These are phyloP conservation scores for Alternaria incomplexa DNA, from an alignment of 2,329 filamentous ascomycete genomes.

Conservation along the genomic window DNA sequence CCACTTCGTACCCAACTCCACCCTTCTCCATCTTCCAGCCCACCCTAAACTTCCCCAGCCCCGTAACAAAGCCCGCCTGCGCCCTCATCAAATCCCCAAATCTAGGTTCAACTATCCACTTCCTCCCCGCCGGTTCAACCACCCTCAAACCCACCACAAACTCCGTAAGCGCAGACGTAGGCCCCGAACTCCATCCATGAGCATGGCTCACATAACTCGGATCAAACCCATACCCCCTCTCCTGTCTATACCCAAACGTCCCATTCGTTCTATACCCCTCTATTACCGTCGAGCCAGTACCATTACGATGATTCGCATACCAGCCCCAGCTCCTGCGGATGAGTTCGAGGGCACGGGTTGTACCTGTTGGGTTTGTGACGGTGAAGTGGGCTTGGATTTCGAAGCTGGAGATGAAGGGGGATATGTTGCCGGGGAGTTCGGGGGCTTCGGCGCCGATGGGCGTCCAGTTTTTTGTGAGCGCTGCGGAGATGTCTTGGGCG, in stretches of 20 bases:
- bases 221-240: slow-evolving; percentile 42
- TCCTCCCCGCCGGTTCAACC: slow-evolving; percentile 13
- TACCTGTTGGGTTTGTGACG: slow-evolving; percentile 19
- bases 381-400: slow-evolving; percentile 46
- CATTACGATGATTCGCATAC: slow-evolving; percentile 34
- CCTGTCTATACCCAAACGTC: slow-evolving; percentile 42
- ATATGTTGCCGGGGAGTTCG: slow-evolving; percentile 47
- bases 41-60: slow-evolving; percentile 18
- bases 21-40: neutral
- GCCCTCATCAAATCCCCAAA: slow-evolving; percentile 23
- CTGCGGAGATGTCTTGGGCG: slow-evolving; percentile 15
- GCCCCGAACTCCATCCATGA: slow-evolving; percentile 46
- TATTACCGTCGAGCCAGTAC: slow-evolving; percentile 47
- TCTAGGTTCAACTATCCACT: slow-evolving; percentile 36
- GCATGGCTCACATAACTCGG: slow-evolving; percentile 43
- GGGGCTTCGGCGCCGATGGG: slow-evolving; percentile 38
- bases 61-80: slow-evolving; percentile 23
- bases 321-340: slow-evolving; percentile 39
- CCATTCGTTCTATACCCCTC: slow-evolving; percentile 50
- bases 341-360: slow-evolving; percentile 35
- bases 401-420: slow-evolving; percentile 44
- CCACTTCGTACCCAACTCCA: neutral
- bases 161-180: slow-evolving; percentile 16
- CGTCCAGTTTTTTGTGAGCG: slow-evolving; percentile 32
- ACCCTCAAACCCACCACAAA: slow-evolving; percentile 14